Base-by-base conservation (phyloP, 108 stramenopile genomes). In the Pseudonitzschia pungens region DNA sequence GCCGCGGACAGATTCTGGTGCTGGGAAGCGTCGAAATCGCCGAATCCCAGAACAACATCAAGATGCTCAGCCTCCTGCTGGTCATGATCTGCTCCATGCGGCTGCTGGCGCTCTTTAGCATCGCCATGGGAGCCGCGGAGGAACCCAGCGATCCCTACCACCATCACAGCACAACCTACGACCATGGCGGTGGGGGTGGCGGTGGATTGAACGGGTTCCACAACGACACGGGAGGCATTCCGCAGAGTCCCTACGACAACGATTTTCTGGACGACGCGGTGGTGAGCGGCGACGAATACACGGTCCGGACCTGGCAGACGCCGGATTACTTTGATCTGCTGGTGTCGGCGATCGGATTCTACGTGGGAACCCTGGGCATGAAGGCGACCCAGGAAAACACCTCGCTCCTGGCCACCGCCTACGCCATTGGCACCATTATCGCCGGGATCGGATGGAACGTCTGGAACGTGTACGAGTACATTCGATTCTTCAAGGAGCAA, bases 41-140 rank as follows among this genome's bases (percentile, higher is more conserved):
- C 21, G 92, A 94, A 68, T 87, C 92, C 0, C 86, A 87, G 59
- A 87, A 91, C 77, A 87, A 89, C 42, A 87, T 94, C 59, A 89
- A 89, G 56, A 77, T 94, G 53, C 82, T 94, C 56, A 85, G 84
- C n/a, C 81, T 94, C 18, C 67, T 91, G 31, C 73, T 94, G 6
- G 79, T 91, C 57, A 86, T 91, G n/a, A 87, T 91, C 8, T 80
- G 77, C 33, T 75, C 84, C 52, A 91, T 94, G 86, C 83, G 87
- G 57, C 69, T 94, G 5, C 51, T 94, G 41, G 80, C 81, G 4
- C 67, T 90, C 18, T 69, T 89, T 55, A 84, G 84, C n/a, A 69
- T 90, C 12, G 83, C 83, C 20, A 74, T 86, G 70, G 89, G 89
- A 21, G 84, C 82, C 27, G 83, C 78, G 44, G 81, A 74, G 51